These are phyloP conservation scores for Piper longum DNA, from an alignment of 164 flowering plant genomes.

Conservation along the genomic window DNA sequence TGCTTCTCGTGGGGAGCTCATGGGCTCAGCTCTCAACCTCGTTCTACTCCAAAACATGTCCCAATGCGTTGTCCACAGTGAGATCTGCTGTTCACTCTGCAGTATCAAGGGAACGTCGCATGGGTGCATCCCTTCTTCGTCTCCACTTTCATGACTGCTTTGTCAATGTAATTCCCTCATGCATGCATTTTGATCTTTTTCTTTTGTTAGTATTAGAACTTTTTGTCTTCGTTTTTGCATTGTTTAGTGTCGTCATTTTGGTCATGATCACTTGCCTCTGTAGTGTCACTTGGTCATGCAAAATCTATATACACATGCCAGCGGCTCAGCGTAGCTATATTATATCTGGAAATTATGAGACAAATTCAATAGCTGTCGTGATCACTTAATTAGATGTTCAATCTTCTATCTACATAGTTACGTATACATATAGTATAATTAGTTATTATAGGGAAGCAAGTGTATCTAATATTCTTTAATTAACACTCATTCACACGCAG, in stretches of 20 bases:
- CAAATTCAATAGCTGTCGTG: too few species aligned
- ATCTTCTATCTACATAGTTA: too few species aligned
- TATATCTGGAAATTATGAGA: too few species aligned
- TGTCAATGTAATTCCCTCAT: slow-evolving; percentile 43
- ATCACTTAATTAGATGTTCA: too few species aligned
- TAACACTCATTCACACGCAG: too few species aligned
- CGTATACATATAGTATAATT: too few species aligned
- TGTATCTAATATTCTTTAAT: too few species aligned
- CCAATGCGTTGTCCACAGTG: slow-evolving; percentile 27
- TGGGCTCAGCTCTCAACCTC: slow-evolving; percentile 57
- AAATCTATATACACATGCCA: too few species aligned
- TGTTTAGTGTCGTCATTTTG: not conserved
- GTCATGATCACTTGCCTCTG: too few species aligned
- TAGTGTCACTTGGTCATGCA: too few species aligned
- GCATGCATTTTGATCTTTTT: not conserved
- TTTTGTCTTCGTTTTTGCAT: not conserved
- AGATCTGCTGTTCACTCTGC: slow-evolving; percentile 39
- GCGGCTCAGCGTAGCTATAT: too few species aligned
- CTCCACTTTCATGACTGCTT: slow-evolving; percentile 72
- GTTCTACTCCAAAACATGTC: slow-evolving; percentile 55
- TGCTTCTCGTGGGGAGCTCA: slow-evolving; percentile 18
- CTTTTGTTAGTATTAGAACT: not conserved
- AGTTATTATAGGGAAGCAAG: too few species aligned
- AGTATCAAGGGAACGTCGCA: slow-evolving; percentile 37
- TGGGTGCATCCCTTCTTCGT: slow-evolving; percentile 68